Base-by-base conservation (phyloP, 345 rosid genomes). In the Mangifera indica region DNA sequence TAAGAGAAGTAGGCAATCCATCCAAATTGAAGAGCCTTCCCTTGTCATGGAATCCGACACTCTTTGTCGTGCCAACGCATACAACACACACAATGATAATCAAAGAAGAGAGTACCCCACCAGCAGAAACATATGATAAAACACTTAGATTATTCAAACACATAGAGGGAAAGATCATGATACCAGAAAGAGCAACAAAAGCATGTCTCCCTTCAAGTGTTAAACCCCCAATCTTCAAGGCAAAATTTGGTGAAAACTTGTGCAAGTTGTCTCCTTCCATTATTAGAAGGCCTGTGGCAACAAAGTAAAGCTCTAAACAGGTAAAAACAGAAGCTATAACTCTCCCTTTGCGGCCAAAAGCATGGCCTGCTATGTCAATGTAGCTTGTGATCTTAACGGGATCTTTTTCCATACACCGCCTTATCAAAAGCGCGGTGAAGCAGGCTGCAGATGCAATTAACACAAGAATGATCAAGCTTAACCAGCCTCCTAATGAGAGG, bases 401-500 rank as follows among this genome's bases (percentile, higher is more conserved):
- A 49, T 84, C 74, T n/a, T 61, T 55, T 3, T 71, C 83, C 82
- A 84, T 76, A 57, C 86, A 81, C 70, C 80, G 56, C 25, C 76
- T 76, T 13, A 83, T 77, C 44, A 85, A 76, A 14, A 83, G 25
- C 4, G 76, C 81, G 15, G 86, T 81, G 62, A 73, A 86, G 59
- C 68, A 81, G 5, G 86, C 77, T 17, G 85, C 71, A 0, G 65
- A 56, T 9, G 87, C 87, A 0, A 83, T 74, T 13, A 74, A 64
- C 49, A 86, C 3, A 17, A 81, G 73, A 49, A 81, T 66, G 22
- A 80, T 66, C 60, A 83, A 78, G 67, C 86, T 81, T 58, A 81
- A 72, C 84, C 89, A 86, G 67, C 87, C 89, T 72, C 85, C 83
- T 15, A 78, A 66, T 60, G 84, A 81, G 13, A 83, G 75, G 25